phyloP scores from a whole-genome alignment of 148 eudicot species.

The Bassia scoparia region DNA sequence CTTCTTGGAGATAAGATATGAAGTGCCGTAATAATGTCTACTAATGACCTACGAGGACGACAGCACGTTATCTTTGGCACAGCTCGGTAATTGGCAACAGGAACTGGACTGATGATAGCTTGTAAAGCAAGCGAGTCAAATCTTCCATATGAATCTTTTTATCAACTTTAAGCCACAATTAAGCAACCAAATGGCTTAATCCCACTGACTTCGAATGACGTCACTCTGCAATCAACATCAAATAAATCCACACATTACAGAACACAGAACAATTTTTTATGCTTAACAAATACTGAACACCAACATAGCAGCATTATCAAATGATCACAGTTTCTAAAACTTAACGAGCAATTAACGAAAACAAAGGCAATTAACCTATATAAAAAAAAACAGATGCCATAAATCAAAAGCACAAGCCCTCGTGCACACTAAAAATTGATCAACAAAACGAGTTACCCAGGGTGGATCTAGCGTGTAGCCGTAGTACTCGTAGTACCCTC shows the following conservation, averaged over 20 bases:
- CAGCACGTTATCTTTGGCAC: constrained; percentile 62
- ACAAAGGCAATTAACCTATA: neutral
- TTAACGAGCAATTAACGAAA: neutral
- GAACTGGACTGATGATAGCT: constrained; percentile 27
- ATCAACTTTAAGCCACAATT: constrained; percentile 22
- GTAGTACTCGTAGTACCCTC: too few species aligned
- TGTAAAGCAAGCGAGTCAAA: constrained; percentile 22
- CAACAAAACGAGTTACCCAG: too few species aligned
- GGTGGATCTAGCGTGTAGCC: too few species aligned
- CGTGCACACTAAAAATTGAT: neutral
- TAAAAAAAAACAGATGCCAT: neutral
- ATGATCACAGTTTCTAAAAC: neutral
- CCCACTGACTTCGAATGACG: constrained; percentile 42
- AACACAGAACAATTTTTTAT: neutral
- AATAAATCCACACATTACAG: neutral
- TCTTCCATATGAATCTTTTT: constrained; percentile 24
- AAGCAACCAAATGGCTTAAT: constrained; percentile 34
- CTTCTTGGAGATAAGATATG: constrained; percentile 60
- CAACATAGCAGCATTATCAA: neutral
- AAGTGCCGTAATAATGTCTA: constrained; percentile 66
- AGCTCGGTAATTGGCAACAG: constrained; percentile 46
- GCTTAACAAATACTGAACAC: neutral
- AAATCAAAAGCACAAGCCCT: neutral
- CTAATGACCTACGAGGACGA: constrained; percentile 65
- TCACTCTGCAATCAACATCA: constrained; percentile 20